Evolutionary conservation across 2,329 filamentous ascomycete species (phyloP), one percentile per base, ranked within the genome.

Genomic region (Fusarium subglutinans): DNA sequence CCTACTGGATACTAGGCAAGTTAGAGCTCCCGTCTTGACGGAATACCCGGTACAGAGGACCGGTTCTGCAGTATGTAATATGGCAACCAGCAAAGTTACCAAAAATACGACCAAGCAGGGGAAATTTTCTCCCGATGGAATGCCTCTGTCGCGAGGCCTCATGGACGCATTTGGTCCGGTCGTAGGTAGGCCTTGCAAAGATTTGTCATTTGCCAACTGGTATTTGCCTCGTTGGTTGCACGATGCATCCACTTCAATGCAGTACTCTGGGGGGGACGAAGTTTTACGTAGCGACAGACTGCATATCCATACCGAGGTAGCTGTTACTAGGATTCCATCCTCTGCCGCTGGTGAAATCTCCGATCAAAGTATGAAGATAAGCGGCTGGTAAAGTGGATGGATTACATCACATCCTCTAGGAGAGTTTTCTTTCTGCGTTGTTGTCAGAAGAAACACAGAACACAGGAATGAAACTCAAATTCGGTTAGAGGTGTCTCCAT

Each of bases 181-280:
- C 40, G 47, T 35, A 28, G 38, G 47, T 35, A 28, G 33, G 40
- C 51, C 30, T 20, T 24, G 48, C 37, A 56, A 50, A 26, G 9
- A 70, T 73, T 73, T 62, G 66, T 59, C 70, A 66, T 57, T 38
- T 48, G 37, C 30, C 47, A 53, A 43, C 41, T 54, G 41, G 41
- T 61, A 48, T 61, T 61, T 40, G 50, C 53, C 28, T 51, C 33
- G 43, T 48, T 69, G 53, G 58, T 70, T 28, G 44, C 44, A 54
- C 33, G 4, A 51, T 24, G 17, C 24, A 11, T 38, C 24, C 50
- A 38, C 18, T 38, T 20, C 50, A 26, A 17, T 22, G 33, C 12
- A 18, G 48, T 35, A 43, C 63, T 30, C 43, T 51, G 48, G 41
- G n/a, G 18, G 4, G 35, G 28, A 44, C 54, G 66, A 70, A 40